Evolutionary conservation across 148 eudicot species (phyloP), one percentile per base, ranked within the genome.

Genomic region (Pharnaceum exiguum): DNA sequence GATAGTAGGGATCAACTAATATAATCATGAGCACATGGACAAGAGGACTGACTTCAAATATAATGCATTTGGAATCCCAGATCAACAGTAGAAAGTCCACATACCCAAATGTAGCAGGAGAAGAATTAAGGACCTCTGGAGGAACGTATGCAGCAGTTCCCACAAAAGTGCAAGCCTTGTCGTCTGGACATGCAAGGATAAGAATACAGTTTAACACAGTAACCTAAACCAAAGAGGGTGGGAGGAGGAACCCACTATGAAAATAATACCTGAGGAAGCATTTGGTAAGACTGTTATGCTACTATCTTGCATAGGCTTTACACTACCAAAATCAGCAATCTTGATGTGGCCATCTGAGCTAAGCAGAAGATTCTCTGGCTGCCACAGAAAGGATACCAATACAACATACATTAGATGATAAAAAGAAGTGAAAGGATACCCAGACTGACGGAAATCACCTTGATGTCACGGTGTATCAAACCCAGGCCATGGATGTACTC

Each of bases 91-190:
- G 12, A 7, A 60, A 55, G 59, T 33, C 51, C 55, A 60, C 72
- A 67, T 67, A 93, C 99, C 99, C 99, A 73, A 93, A 79, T 56
- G 99, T 93, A 25, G 99, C 99, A 46, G 99, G 96, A 53, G 96
- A 93, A 44, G 95, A 89, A 75, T 93, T 89, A 53, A 93, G 68
- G 70, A 93, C 96, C 73, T 93, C 99, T 17, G 99, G 99, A 59
- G 99, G 99, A 23, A 89, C 99, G 74, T 89, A 93, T 48, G 99
- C 99, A 38, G 99, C 99, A 23, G 99, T 93, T 55, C 99, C 99
- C 58, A 93, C 99, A 82, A 93, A 93, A 69, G 99, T 86, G 68
- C 96, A 93, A 35, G 96, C 96, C 75, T 93, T 89, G 52, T 93
- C 96, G 70, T 93, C 99, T 93, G 85, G 10, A 65, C 11, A 60